Conservation (phyloP, 495 filamentous ascomycete species). For the Penicillium canescens region DNA sequence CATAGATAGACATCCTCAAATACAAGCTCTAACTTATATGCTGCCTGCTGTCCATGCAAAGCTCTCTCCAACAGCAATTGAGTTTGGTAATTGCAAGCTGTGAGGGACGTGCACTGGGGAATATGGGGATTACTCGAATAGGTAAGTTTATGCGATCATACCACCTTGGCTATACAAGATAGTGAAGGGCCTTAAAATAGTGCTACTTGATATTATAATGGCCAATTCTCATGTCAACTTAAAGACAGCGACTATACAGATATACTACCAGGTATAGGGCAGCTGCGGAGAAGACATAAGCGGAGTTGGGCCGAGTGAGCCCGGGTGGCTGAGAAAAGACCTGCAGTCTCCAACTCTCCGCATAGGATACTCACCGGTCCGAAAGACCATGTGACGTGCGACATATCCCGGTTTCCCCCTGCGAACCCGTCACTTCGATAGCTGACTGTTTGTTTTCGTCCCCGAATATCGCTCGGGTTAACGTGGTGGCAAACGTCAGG, state of each 20-base stretch:
- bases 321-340: too few species aligned
- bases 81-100: conserved; percentile 1
- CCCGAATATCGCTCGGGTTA: not conserved
- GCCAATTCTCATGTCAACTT: too few species aligned
- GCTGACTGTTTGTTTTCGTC: not conserved
- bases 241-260: too few species aligned
- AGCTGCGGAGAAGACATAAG: too few species aligned
- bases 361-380: too few species aligned
- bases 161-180: not conserved
- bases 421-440: not conserved
- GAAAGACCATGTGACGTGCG: too few species aligned
- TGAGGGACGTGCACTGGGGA: not conserved
- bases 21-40: not conserved
- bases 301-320: too few species aligned
- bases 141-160: conserved; percentile 1
- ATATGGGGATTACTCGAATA: not conserved
- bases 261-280: too few species aligned
- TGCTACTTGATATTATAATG: too few species aligned
- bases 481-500: conserved; percentile 11
- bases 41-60: not conserved
- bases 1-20: not conserved
- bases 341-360: too few species aligned
- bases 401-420: not conserved
- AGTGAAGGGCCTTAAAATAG: not conserved
- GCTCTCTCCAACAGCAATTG: conserved; percentile 1